Evolutionary conservation across 192 early-diverging fungal genomes (phyloP), one percentile per base, ranked within the genome.

Genomic region (Pilaira anomala): DNA sequence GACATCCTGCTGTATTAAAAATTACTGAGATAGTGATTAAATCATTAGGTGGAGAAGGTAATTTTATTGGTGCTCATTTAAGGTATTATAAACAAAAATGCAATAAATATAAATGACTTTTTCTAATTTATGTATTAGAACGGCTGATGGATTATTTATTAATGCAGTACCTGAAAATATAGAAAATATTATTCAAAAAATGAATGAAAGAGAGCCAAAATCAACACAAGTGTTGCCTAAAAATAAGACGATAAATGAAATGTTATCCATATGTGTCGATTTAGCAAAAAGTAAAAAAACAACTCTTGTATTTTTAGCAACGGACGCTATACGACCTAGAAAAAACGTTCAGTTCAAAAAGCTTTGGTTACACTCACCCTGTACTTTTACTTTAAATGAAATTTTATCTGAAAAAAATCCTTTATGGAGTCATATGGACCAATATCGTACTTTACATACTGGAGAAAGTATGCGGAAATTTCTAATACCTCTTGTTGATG

Each of bases 301-400:
- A 3, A 74, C 72, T 0, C 48, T 80, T 18, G 71, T 83, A 7
- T 83, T 80, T 50, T 68, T 83, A 42, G 81, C 81, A 16, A 83
- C 81, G 3, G 81, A 83, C 21, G 71, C 76, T 1, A 71, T 55
- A 8, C 33, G 56, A 2, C 80, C 82, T 19, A 62, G 74, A 11
- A 52, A 40, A 0, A 78, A 79, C 51, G 63, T 59, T 1, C 67
- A 71, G 25, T 78, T 81, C 49, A 54, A 69, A 33, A 45, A 52
- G 9, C 48, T 83, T 3, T 83, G 75, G 46, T 19, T 54, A 19
- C 65, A 64, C 1, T 78, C 68, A 46, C 71, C 76, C 3, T 83
- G 81, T 45, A 76, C 69, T 8, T 80, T 80, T 22, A 80, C 78
- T 3, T 33, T 83, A 19, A 67, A 69, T 12, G 76, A 80, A 42